Conservation (phyloP, 805 yeast species). For the Suhomyces kilbournensis region DNA sequence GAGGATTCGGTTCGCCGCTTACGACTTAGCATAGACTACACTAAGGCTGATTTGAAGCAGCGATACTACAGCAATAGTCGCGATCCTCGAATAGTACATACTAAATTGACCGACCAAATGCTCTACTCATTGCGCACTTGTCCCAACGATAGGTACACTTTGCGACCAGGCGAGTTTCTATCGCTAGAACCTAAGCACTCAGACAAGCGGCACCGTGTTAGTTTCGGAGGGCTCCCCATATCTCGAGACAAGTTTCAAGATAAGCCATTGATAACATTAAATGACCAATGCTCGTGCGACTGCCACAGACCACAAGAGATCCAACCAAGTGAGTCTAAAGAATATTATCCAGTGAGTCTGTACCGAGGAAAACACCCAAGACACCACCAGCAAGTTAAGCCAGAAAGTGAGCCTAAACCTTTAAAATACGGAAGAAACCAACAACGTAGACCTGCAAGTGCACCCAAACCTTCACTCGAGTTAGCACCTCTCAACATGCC, state of each 20-base stretch:
- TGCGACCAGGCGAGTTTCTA: slow-evolving; percentile 32
- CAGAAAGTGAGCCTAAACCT: not conserved
- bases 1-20: slow-evolving; percentile 18
- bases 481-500: not conserved
- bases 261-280: not conserved
- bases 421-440: not conserved
- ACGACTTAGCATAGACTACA: slow-evolving; percentile 31
- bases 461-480: not conserved
- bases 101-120: slow-evolving; percentile 29
- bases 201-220: not conserved
- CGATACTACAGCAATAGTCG: slow-evolving; percentile 36
- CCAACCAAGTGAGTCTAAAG: not conserved
- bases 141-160: slow-evolving; percentile 30
- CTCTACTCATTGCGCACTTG: slow-evolving; percentile 38
- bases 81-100: slow-evolving; percentile 37
- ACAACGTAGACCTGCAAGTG: not conserved
- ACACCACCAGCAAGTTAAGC: not conserved
- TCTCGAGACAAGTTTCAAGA: not conserved
- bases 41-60: slow-evolving; percentile 33
- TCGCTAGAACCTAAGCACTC: slow-evolving; percentile 8
- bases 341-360: not conserved
- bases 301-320: not conserved
- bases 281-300: not conserved
- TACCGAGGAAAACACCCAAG: not conserved
- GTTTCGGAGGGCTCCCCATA: not conserved